Base-by-base conservation (phyloP, 108 stramenopile genomes). In the Nannochloropsis salina region DNA sequence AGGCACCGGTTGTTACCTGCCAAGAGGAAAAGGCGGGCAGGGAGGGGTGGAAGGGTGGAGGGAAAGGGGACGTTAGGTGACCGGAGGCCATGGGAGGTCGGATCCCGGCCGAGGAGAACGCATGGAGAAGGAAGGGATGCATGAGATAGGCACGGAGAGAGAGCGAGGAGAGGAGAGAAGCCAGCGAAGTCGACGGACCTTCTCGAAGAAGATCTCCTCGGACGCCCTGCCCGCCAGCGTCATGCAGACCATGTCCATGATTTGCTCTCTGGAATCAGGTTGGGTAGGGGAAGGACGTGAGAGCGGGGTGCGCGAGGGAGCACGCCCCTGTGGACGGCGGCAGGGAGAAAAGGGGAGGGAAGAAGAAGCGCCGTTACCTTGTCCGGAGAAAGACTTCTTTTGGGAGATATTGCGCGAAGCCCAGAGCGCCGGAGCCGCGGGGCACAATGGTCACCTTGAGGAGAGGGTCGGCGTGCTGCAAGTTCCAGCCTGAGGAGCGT, bases 381-480 rank as follows among this genome's bases (percentile, higher is more conserved):
- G 61, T 74, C n/a, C 61, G 61, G 15, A 74, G 88, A 85, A 93
- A 93, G 1, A 96, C 93, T 90, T 98, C 97, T 87, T 97, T 97
- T 22, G 97, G 97, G 41, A 98, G 92, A 86, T 98, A 98, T 86
- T 98, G 97, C 9, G 97, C 97, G 87, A 94, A 98, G 61, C 97
- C 97, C 42, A 98, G 92, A 2, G 97, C 95, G 42, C 97, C 96
- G 61, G 91, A 92, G 45, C 93, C 90, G 42, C 97, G 89, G 12
- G 98, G 97, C 83, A 98, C 95, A 80, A 98, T 98, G 45, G 96
- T 97, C 42, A 98, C 97, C 92, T 98, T 98, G 82, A 97, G 85
- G 41, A 98, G 91, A 9, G 96, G 98, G 90, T 97, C 97, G 3
- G 96, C 95, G 91, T 98, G 95, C 90, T 97, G 95, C 83, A 98